Conservation (phyloP, 441 rosid genomes). For the Eutrema salsugineum region DNA sequence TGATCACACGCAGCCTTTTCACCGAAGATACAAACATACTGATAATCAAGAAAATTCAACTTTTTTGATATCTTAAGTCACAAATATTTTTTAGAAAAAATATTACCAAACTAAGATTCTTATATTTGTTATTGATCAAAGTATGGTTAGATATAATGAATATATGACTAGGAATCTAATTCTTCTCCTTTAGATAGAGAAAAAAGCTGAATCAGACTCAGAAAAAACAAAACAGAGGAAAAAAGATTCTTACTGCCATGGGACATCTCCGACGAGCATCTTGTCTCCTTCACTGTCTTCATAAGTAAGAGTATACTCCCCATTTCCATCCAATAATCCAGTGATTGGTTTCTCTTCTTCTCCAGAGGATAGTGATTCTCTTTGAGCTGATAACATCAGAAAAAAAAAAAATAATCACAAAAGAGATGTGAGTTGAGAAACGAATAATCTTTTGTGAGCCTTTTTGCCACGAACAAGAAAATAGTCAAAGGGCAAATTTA, state of each 20-base stretch:
- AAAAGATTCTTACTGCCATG: slow-evolving; percentile 64
- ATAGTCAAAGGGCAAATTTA: slow-evolving; percentile 11
- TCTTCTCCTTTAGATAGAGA: not conserved
- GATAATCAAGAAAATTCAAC: not conserved
- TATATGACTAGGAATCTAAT: slow-evolving; percentile 18
- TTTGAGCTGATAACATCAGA: slow-evolving; percentile 39
- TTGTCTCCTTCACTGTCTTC: slow-evolving; percentile 81
- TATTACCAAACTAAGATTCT: not conserved
- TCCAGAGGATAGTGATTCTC: slow-evolving; percentile 31
- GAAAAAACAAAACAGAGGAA: not conserved
- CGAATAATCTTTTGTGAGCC: not conserved
- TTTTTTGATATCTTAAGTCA: not conserved
- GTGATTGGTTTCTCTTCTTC: slow-evolving; percentile 34
- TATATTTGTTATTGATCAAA: not conserved
- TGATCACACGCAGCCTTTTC: slow-evolving; percentile 76
- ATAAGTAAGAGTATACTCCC: slow-evolving; percentile 63
- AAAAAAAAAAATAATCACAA: not conserved
- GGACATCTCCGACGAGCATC: slow-evolving; percentile 78
- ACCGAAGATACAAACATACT: slow-evolving; percentile 79
- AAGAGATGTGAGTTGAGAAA: not conserved
- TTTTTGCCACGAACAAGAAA: not conserved
- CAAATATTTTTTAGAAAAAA: not conserved
- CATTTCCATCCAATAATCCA: slow-evolving; percentile 39
- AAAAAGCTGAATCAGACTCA: slow-evolving; percentile 11
- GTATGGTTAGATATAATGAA: not conserved